phyloP scores from a whole-genome alignment of 2,329 filamentous ascomycete genomes.

The Pleurostoma richardsiae region DNA sequence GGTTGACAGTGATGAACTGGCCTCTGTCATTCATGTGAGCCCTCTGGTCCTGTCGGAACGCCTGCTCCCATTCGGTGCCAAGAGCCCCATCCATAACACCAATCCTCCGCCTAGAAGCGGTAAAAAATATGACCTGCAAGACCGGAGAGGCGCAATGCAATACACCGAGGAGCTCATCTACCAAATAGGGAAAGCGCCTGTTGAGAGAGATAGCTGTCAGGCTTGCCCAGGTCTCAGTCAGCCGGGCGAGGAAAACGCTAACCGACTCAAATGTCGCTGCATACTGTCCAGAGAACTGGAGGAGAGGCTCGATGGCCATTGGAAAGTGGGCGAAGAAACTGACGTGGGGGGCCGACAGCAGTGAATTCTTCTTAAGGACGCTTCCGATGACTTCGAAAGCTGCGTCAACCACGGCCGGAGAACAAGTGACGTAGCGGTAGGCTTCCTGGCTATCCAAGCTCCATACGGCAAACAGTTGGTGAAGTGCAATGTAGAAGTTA shows the following conservation, averaged over 20 bases:
- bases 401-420: slow-evolving; percentile 17
- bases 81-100: slow-evolving; percentile 12
- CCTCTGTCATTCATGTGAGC: slow-evolving; percentile 5
- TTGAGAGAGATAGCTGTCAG: slow-evolving; percentile 15
- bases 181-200: slow-evolving; percentile 21
- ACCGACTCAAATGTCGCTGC: slow-evolving; percentile 24
- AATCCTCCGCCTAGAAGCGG: slow-evolving; percentile 16
- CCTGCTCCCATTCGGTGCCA: slow-evolving; percentile 10
- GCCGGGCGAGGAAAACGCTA: slow-evolving; percentile 32
- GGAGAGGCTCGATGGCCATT: slow-evolving; percentile 8
- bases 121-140: slow-evolving; percentile 24
- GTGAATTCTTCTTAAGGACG: slow-evolving; percentile 31
- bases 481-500: slow-evolving; percentile 58
- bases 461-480: slow-evolving; percentile 61
- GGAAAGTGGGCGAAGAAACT: slow-evolving; percentile 33
- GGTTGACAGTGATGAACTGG: background rate
- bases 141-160: slow-evolving; percentile 21
- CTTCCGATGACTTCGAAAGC: slow-evolving; percentile 27
- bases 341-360: slow-evolving; percentile 18
- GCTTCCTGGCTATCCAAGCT: slow-evolving; percentile 29
- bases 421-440: slow-evolving; percentile 27
- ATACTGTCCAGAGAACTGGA: slow-evolving; percentile 11
- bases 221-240: slow-evolving; percentile 33
- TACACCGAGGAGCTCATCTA: slow-evolving; percentile 24
- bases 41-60: slow-evolving; percentile 17